Evolutionary conservation across 2,329 filamentous ascomycete genomes (phyloP), one percentile per base, ranked within the genome.

Genomic region (Talaromyces verruculosus): DNA sequence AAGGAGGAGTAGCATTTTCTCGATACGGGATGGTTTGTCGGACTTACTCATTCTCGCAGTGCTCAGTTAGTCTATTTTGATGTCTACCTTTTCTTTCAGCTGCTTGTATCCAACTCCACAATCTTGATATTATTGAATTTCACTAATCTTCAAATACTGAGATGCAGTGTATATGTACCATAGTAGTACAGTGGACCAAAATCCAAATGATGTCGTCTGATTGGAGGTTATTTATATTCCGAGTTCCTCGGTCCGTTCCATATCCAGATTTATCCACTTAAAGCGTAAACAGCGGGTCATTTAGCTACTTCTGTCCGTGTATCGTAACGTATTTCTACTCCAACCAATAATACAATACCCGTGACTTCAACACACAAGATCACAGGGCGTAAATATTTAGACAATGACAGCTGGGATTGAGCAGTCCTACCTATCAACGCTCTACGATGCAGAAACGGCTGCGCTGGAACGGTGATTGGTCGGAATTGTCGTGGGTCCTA

Each of bases 201-300:
- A 33, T 33, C 30, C 30, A 33, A 33, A 33, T 33, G 30, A 7
- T 33, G 30, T 33, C 30, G 51, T 43, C 33, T 63, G 25, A 63
- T 63, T 63, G 61, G 61, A 30, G 22, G 10, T 53, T 43, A 43
- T 55, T 63, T 63, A 53, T 63, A 43, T 37, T 57, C 30, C n/a
- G 53, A 55, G 28, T 43, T 30, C 28, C 25, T 53, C 61, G 61
- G 61, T 63, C 61, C 61, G 61, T 63, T 22, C 61, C 61, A 63
- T 45, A 62, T 5, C 28, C 60, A 37, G 25, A 33, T 33, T 41
- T 10, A 25, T 39, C 33, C 53, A 37, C 25, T 51, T 22, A 13
- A 49, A 51, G 47, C 47, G 47, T 51, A 51, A 51, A 51, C 33
- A 37, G 53, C 33, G 33, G n/a, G 51, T 7, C 8, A 5, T 11